phyloP scores from a whole-genome alignment of 768 basidiomycete genomes.

The Leccinum broughii region DNA sequence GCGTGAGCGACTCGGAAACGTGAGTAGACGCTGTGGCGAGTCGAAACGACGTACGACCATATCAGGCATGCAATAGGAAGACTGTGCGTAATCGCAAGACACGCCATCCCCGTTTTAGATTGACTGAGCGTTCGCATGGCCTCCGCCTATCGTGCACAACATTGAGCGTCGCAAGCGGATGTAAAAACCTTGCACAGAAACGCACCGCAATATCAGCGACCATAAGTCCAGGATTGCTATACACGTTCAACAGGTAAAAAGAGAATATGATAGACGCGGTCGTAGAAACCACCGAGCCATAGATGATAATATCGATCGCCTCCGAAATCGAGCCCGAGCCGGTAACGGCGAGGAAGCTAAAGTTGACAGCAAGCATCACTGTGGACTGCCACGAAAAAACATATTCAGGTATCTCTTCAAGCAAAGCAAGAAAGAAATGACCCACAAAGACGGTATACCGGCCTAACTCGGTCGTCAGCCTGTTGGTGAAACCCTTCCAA shows the following conservation, averaged over 20 bases:
- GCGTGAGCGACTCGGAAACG: background rate
- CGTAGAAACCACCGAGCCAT: conserved; percentile 14
- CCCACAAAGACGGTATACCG: conserved; percentile 18
- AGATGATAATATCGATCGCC: conserved; percentile 9
- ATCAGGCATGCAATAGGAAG: conserved; percentile 13
- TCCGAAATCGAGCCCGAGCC: background rate
- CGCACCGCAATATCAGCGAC: conserved; percentile 10
- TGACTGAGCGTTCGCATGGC: conserved; percentile 7
- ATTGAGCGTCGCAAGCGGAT: background rate
- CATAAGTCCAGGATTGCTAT: conserved; percentile 9
- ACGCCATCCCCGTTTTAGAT: background rate
- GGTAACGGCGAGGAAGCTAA: conserved; percentile 17
- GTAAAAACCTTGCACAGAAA: background rate
- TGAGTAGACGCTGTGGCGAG: background rate
- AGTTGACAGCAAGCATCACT: conserved; percentile 21
- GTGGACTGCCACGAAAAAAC: conserved; percentile 4
- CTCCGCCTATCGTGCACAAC: background rate
- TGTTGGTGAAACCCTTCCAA: conserved; percentile 13
- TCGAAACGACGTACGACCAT: conserved; percentile 16
- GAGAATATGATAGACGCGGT: conserved; percentile 17
- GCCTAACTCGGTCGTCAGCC: conserved; percentile 7
- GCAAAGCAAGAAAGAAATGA: background rate
- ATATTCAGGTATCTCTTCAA: background rate
- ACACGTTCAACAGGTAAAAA: conserved; percentile 11
- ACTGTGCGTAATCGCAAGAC: conserved; percentile 20